Conservation (phyloP, 139 green algal species). For the Edaphochlamys debaryana region DNA sequence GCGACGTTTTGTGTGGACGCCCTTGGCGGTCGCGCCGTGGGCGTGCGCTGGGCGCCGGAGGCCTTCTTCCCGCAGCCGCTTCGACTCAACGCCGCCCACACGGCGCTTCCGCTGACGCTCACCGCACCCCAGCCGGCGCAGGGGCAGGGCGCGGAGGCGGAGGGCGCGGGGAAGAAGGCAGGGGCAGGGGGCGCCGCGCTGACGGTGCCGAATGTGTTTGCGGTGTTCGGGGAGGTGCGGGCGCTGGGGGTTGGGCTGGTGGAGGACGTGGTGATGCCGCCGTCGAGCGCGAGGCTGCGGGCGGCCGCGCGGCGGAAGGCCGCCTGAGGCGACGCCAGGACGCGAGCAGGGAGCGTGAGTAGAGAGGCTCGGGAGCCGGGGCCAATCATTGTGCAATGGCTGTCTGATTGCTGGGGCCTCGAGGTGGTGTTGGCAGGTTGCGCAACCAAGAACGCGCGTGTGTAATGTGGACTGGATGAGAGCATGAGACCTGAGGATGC, state of each 20-base stretch:
- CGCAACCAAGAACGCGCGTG: too few relatives aligned
- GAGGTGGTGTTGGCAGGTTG: too few relatives aligned
- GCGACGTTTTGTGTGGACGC: slow-evolving; percentile 70
- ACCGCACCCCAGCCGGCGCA: background rate
- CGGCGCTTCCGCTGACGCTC: slow-evolving; percentile 33
- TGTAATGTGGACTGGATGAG: too few relatives aligned
- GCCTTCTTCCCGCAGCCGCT: slow-evolving; percentile 57
- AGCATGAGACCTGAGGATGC: too few relatives aligned
- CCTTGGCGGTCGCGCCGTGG: slow-evolving; percentile 63
- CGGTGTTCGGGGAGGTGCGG: slow-evolving; percentile 44
- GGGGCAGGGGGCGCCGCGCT: background rate
- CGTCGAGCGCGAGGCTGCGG: background rate
- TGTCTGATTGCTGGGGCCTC: too few relatives aligned
- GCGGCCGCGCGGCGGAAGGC: too few relatives aligned
- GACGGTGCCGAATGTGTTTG: slow-evolving; percentile 49
- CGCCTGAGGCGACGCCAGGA: too few relatives aligned
- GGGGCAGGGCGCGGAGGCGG: background rate
- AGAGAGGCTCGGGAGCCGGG: too few relatives aligned
- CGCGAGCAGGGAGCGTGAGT: too few relatives aligned
- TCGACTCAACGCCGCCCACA: slow-evolving; percentile 50
- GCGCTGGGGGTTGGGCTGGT: slow-evolving; percentile 44
- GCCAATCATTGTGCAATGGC: too few relatives aligned
- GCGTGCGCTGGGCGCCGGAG: slow-evolving; percentile 68
- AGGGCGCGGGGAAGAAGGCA: background rate
- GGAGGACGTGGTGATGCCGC: slow-evolving; percentile 46